Evolutionary conservation across 306 rosid species (phyloP).

Genomic region (Casuarina glauca): DNA sequence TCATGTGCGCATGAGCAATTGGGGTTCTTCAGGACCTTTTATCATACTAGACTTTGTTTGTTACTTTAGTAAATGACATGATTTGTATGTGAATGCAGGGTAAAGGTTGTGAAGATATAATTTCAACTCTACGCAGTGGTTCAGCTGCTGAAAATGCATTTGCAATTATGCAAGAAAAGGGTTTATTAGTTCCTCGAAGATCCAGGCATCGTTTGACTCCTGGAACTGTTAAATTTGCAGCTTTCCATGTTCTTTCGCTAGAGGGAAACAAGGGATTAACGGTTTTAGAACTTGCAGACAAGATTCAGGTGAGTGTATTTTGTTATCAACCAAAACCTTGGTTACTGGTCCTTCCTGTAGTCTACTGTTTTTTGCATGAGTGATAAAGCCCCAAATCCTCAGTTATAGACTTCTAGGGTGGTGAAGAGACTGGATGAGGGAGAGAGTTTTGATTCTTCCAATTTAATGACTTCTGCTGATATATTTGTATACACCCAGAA

Average conservation of each 20-base stretch:
- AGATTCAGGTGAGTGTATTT: slow-evolving; percentile 74
- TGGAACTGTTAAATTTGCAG: slow-evolving; percentile 98
- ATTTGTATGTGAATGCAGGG: slow-evolving; percentile 51
- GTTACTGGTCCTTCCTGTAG: not conserved
- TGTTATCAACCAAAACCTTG: not conserved
- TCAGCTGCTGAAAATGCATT: slow-evolving; percentile 98
- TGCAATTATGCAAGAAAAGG: slow-evolving; percentile 90
- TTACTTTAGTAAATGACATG: slow-evolving; percentile 20
- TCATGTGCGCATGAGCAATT: not conserved
- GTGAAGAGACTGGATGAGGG: not conserved
- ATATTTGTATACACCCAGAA: slow-evolving; percentile 49
- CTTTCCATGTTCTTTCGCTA: slow-evolving; percentile 93
- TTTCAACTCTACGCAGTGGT: slow-evolving; percentile 92
- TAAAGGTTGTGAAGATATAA: slow-evolving; percentile 69
- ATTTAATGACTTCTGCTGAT: slow-evolving; percentile 21
- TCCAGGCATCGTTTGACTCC: slow-evolving; percentile 97
- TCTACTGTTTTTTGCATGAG: not conserved
- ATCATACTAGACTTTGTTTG: not conserved
- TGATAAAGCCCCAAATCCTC: not conserved
- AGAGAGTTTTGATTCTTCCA: slow-evolving; percentile 1
- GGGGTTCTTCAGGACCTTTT: not conserved
- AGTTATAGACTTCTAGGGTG: not conserved
- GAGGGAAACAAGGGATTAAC: slow-evolving; percentile 94
- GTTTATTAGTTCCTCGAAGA: slow-evolving; percentile 83
- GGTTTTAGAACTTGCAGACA: slow-evolving; percentile 92